Base-by-base conservation (phyloP, 1,284 basidiomycete species). In the Trichosporon ovoides region DNA sequence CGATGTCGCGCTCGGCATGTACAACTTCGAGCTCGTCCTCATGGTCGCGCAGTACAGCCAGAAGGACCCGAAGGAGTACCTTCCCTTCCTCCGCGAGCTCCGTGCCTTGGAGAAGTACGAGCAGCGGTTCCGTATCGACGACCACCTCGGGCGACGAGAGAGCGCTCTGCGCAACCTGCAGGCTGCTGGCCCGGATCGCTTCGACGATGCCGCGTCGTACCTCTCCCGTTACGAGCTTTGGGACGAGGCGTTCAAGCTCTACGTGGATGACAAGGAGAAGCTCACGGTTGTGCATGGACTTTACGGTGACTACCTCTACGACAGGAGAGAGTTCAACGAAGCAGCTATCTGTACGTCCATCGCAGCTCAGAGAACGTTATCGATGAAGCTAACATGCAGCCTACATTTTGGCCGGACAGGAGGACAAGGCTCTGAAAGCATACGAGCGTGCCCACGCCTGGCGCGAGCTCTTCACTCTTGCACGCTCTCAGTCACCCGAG, bases 41-140 rank as follows among this genome's bases (percentile, higher is more conserved):
- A 87, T 98, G 86, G 84, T 99, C 36, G 95, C 96, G 1, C 96
- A 98, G 74, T 89, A 98, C 69, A 90, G 94, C 35, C 93, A 97
- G 75, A 95, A 94, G 83, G 92, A 99, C 77, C 96, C 96, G 7
- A 84, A 94, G 68, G 96, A 99, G 75, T 99, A 98, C 72, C 83
- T 99, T 0, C 94, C 96, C 0, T 98, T 98, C 83, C 81, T 99
- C 53, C 85, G 92, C 14, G 90, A 94, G 66, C 81, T 99, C 12
- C 85, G 90, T 10, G 82, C 87, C 0, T 79, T 96, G 60, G 87
- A 90, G 48, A 84, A 84, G 56, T 82, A 85, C 71, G 91, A 95
- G 68, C 94, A 98, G 68, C 80, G 85, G 37, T 97, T 91, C 80
- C 83, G 84, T 63, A 98, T 99, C 63, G 94, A 99, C 71, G 93